Conservation (phyloP, 2,329 filamentous ascomycete genomes). For the Trichoderma sp. region DNA sequence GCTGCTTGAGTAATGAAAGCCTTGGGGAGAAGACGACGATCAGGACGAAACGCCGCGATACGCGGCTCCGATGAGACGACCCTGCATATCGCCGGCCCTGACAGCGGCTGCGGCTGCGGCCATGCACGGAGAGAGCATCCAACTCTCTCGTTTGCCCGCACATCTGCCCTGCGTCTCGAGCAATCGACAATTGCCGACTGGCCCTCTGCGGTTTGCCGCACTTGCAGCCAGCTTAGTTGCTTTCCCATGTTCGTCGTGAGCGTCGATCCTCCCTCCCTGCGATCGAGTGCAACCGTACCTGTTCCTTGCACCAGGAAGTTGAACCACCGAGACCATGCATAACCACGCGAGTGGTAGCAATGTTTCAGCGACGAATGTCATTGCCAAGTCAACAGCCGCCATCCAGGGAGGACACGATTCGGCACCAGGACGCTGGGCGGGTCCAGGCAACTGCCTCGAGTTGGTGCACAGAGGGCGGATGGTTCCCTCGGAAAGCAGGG, state of each 20-base stretch:
- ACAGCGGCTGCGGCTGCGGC: neutral
- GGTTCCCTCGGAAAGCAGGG: neutral
- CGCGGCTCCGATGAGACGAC: constrained; percentile 12
- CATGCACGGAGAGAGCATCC: neutral
- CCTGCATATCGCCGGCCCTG: constrained; percentile 18
- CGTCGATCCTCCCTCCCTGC: constrained; percentile 8
- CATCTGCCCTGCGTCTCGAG: neutral
- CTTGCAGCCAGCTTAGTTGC: constrained; percentile 7
- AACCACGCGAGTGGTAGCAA: neutral
- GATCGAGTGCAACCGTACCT: neutral
- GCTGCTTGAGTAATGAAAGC: constrained; percentile 1
- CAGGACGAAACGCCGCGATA: constrained; percentile 24
- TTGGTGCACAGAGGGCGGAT: constrained; percentile 10
- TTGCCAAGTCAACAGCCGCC: constrained; percentile 34
- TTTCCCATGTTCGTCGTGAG: neutral
- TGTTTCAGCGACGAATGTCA: constrained; percentile 35
- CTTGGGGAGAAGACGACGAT: neutral
- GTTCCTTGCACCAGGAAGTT: neutral
- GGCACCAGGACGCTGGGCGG: constrained; percentile 12
- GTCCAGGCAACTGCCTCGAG: constrained; percentile 5
- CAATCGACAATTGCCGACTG: constrained; percentile 10
- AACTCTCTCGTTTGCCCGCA: neutral
- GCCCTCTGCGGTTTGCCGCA: neutral
- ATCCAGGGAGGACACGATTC: constrained; percentile 18
- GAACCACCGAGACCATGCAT: neutral